Evolutionary conservation across 257 asterid genomes (phyloP).

Genomic region (Rhazya stricta): DNA sequence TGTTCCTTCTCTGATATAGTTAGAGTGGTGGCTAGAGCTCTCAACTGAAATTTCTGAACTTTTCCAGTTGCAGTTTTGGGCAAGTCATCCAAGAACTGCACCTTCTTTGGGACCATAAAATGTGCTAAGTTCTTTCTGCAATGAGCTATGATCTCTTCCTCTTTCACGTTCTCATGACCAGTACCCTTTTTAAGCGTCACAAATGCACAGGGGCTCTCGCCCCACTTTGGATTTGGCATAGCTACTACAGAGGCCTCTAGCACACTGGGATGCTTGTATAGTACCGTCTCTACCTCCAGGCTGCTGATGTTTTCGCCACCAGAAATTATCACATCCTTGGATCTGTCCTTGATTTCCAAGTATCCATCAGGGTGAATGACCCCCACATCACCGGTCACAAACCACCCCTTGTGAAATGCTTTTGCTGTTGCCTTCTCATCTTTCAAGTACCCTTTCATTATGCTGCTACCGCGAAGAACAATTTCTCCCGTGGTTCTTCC

Average conservation of each 20-base stretch:
- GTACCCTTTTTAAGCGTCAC: conserved; percentile 16
- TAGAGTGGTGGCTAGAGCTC: conserved; percentile 51
- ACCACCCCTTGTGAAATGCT: conserved; percentile 70
- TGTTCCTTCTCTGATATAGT: conserved; percentile 15
- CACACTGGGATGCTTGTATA: conserved; percentile 47
- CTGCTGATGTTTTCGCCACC: conserved; percentile 96
- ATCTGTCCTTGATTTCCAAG: conserved; percentile 72
- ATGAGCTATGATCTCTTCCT: conserved; percentile 49
- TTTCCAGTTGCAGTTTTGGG: conserved; percentile 79
- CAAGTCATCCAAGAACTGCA: conserved; percentile 48
- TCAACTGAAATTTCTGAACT: conserved; percentile 54
- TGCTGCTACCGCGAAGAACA: conserved; percentile 65
- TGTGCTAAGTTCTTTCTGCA: conserved; percentile 55
- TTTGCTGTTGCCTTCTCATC: conserved; percentile 44
- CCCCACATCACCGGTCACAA: conserved; percentile 75
- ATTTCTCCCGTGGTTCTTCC: conserved; percentile 71
- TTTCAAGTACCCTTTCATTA: conserved; percentile 80
- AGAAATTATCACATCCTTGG: conserved; percentile 80
- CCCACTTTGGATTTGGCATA: conserved; percentile 86
- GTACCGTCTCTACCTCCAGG: conserved; percentile 66
- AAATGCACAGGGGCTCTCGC: conserved; percentile 49
- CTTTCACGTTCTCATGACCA: conserved; percentile 13
- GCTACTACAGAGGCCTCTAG: conserved; percentile 90
- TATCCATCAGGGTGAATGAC: conserved; percentile 86
- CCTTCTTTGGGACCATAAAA: conserved; percentile 81